Evolutionary conservation across 176 grass and related monocot species (phyloP), one percentile per base, ranked within the genome.

Genomic region (Eleusine indica): DNA sequence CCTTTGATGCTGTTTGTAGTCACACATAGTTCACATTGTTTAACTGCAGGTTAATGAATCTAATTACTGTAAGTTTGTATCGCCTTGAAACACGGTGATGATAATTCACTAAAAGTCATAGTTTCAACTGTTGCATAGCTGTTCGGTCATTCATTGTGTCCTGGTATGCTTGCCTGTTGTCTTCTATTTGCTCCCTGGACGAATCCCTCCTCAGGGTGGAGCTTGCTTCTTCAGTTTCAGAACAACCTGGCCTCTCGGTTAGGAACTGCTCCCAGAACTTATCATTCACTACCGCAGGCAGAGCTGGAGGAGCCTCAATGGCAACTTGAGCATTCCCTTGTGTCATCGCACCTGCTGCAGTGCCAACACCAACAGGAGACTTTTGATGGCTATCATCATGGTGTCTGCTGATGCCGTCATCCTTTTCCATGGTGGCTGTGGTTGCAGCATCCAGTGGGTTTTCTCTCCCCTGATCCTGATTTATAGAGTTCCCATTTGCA

Each of bases 211-310:
- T 87, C 29, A 66, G 71, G 53, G 83, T 82, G 69, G 87, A 94
- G 70, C 83, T 90, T 71, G 91, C 83, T 52, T 96, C 96, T 84
- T 98, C 91, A 1, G 32, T 83, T 9, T 92, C 92, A 7, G 72
- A 86, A 25, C 85, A 92, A 15, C 86, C 95, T 0, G 95, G 92
- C 58, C 92, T 94, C 82, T 97, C 95, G 0, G 89, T 96, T 52
- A 96, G 83, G 70, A 99, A 99, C 77, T 96, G 96, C 86, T 96
- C 96, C 96, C 96, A 99, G 83, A 99, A 99, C 83, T 90, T 83
- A 85, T 99, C 96, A 61, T 96, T 99, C 73, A 78, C 85, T 77
- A 90, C 91, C 17, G 67, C 78, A 18, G 80, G 80, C 17, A 84
- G 90, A 38, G 56, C 85, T 52, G 57, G 86, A 70, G 66, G 77